These are phyloP conservation scores for Halteria grandinella DNA, from an alignment of 73 alveolate genomes.

Conservation along the genomic window DNA sequence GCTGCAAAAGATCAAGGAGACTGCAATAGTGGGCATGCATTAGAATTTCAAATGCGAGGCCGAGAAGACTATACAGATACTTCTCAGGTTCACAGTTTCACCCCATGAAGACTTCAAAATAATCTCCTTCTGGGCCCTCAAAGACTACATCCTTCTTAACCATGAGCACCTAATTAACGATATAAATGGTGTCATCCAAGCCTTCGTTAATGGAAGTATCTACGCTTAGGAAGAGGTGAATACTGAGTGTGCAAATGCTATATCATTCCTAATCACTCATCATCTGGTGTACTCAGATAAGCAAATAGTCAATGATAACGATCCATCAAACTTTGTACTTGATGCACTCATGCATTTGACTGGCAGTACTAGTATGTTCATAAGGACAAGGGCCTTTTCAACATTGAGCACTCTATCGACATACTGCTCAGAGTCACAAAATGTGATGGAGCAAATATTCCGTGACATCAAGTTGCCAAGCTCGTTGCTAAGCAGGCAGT, in stretches of 20 bases:
- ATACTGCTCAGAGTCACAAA: constrained; percentile 52
- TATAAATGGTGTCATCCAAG: constrained; percentile 54
- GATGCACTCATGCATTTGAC: constrained; percentile 72
- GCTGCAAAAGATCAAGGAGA: constrained; percentile 59
- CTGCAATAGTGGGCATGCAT: constrained; percentile 68
- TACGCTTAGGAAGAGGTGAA: constrained; percentile 45
- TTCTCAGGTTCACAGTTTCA: constrained; percentile 63
- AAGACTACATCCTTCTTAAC: constrained; percentile 67
- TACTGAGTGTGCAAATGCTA: constrained; percentile 69
- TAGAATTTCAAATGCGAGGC: constrained; percentile 50
- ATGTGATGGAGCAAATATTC: constrained; percentile 44
- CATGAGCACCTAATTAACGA: constrained; percentile 48
- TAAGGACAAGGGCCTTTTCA: constrained; percentile 70
- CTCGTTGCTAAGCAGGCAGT: constrained; percentile 46
- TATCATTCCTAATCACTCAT: constrained; percentile 68
- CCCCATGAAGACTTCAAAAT: constrained; percentile 27
- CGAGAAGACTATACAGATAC: constrained; percentile 42
- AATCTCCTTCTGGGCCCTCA: constrained; percentile 66
- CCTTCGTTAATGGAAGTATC: constrained; percentile 60
- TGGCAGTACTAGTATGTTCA: constrained; percentile 43
- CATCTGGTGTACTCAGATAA: constrained; percentile 59
- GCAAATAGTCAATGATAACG: background rate
- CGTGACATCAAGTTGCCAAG: constrained; percentile 55
- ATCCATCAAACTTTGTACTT: constrained; percentile 23
- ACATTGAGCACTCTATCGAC: constrained; percentile 66